phyloP scores from a whole-genome alignment of 164 flowering plant genomes.

The Saururus chinensis region DNA sequence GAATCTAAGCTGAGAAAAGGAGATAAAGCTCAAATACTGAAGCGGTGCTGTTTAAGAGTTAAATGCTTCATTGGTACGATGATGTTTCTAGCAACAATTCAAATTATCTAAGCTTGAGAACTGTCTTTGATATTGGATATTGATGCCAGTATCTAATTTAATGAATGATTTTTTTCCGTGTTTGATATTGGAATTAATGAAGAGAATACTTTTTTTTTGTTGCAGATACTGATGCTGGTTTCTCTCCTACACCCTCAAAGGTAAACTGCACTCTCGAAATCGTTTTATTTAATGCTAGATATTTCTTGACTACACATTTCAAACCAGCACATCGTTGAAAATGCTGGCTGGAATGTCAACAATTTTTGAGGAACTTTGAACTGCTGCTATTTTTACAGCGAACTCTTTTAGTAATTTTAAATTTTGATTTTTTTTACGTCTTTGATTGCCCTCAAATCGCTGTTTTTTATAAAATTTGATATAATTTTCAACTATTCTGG shows the following conservation, averaged over 20 bases:
- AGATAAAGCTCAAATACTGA: constrained; percentile 36
- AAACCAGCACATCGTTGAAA: too few relatives aligned
- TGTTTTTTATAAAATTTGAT: too few relatives aligned
- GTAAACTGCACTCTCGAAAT: constrained; percentile 19
- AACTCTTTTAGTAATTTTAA: too few relatives aligned
- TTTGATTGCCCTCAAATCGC: too few relatives aligned
- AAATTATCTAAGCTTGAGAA: neutral
- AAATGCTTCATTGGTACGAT: constrained; percentile 73
- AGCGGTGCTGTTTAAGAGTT: constrained; percentile 49
- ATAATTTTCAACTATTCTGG: too few relatives aligned
- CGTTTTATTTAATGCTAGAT: neutral
- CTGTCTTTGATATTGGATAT: neutral
- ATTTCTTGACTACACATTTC: neutral
- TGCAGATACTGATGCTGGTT: constrained; percentile 86
- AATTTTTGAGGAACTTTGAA: too few relatives aligned
- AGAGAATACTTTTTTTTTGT: constrained; percentile 5
- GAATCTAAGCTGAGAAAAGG: constrained; percentile 43
- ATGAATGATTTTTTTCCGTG: neutral
- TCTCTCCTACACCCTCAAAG: constrained; percentile 70
- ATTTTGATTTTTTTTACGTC: too few relatives aligned
- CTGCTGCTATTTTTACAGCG: too few relatives aligned
- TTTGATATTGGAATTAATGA: too few relatives aligned
- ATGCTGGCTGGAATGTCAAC: too few relatives aligned
- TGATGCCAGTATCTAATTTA: neutral
- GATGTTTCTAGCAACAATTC: constrained; percentile 1